A percentile compares a stretch with the other conserved stretches of the same genome.
These are phyloP conservation scores for Solanum virginianum DNA, from an alignment of 257 asterid species.

Conservation along the genomic window DNA sequence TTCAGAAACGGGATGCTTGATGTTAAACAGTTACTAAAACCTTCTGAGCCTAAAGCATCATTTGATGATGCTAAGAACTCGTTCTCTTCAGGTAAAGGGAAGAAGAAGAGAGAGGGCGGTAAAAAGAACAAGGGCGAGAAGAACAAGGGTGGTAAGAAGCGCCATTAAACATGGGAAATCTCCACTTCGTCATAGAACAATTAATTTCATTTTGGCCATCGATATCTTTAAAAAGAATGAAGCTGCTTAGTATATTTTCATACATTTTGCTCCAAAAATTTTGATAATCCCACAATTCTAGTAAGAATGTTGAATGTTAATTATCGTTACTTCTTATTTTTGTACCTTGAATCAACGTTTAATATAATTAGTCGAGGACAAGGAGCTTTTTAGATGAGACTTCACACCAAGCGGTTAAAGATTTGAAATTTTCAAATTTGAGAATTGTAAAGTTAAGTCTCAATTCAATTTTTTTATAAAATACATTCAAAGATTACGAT, in stretches of 20 bases:
- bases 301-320: neutral
- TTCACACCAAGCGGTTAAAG: neutral
- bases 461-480: too few species aligned
- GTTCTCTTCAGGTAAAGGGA: conserved; percentile 21
- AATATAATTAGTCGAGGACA: neutral
- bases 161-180: conserved; percentile 11
- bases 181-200: neutral
- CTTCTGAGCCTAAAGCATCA: conserved; percentile 34
- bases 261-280: neutral
- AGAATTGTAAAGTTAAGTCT: too few species aligned
- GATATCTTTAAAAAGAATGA: neutral
- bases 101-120: conserved; percentile 44
- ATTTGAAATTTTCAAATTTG: neutral
- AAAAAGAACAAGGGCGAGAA: conserved; percentile 43
- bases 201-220: neutral
- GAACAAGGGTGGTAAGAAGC: conserved; percentile 40
- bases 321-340: neutral
- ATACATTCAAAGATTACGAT: too few species aligned
- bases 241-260: neutral
- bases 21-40: conserved; percentile 44
- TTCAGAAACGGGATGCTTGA: conserved; percentile 83
- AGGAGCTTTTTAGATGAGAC: too few species aligned
- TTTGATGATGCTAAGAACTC: conserved; percentile 5
- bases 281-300: neutral
- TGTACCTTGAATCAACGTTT: neutral